phyloP scores from a whole-genome alignment of 2,329 filamentous ascomycete genomes.

The Biscogniauxia sp. region DNA sequence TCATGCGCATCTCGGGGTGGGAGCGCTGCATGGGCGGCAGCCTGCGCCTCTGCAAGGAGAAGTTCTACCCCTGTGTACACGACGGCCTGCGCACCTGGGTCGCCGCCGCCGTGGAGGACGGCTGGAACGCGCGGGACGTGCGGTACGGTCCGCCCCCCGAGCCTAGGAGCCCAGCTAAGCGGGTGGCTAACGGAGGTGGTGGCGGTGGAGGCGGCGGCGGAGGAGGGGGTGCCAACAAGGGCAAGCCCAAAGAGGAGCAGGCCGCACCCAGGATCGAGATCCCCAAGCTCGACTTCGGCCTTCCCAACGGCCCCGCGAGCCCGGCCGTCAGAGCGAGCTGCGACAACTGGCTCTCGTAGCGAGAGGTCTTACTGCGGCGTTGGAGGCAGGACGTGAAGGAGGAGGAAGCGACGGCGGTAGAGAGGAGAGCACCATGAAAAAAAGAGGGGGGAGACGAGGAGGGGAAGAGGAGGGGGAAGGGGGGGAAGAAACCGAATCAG shows the following conservation, averaged over 20 bases:
- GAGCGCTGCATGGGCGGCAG: conserved; percentile 86
- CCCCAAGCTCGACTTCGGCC: conserved; percentile 52
- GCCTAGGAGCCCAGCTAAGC: conserved; percentile 44
- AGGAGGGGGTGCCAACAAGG: conserved; percentile 26
- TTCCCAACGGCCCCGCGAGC: conserved; percentile 19
- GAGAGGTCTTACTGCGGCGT: conserved; percentile 17
- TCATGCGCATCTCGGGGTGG: conserved; percentile 81
- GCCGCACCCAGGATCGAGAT: conserved; percentile 62
- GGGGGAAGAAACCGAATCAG: too few relatives aligned
- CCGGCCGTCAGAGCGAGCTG: conserved; percentile 16
- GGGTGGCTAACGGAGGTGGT: conserved; percentile 22
- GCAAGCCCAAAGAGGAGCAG: conserved; percentile 44
- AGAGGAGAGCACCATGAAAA: neutral
- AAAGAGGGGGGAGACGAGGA: conserved; percentile 2
- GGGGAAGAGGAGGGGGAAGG: neutral
- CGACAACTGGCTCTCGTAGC: conserved; percentile 33
- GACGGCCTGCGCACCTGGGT: conserved; percentile 89
- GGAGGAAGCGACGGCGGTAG: neutral
- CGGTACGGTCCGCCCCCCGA: conserved; percentile 64
- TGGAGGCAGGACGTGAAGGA: conserved; percentile 4
- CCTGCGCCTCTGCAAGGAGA: conserved; percentile 91
- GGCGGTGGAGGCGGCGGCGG: too few relatives aligned
- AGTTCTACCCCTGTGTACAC: conserved; percentile 92
- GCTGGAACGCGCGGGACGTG: conserved; percentile 81
- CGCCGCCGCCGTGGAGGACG: conserved; percentile 79